Base-by-base conservation (phyloP, 352 stramenopile genomes). In the Phytophthora pluvialis region DNA sequence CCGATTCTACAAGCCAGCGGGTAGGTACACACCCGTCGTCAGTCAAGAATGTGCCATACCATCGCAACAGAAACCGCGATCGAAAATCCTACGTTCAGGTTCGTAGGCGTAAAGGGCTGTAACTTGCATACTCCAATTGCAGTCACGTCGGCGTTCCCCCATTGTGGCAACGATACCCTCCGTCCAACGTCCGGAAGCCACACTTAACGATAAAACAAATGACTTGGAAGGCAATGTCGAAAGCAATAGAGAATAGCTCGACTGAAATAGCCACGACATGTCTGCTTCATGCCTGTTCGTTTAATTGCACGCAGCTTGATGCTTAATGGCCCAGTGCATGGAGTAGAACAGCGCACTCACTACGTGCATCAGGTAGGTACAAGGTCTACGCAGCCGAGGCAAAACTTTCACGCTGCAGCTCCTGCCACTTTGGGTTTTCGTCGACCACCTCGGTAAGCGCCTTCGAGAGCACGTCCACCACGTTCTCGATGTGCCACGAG, bases 41-140 rank as follows among this genome's bases (percentile, higher is more conserved):
- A 64, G n/a, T 36, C 26, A 48, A 36, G 4, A 25, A 42, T 2
- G 47, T 5, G 32, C 7, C 29, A 15, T 32, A 29, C 21, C 3
- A 26, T 28, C 9, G 2, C 39, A 45, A 47, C 10, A 15, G 21
- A 59, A 43, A 36, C n/a, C 15, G 21, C 5, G 32, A 4, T 46
- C 50, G 3, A n/a, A n/a, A 13, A 43, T 53, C 62, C 13, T 68
- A 86, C 81, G 73, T 72, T 91, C 82, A 13, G 78, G 78, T n/a
- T 86, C 70, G 61, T 88, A 86, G 73, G 82, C 80, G 42, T 80
- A 90, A 39, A 89, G 73, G 42, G 79, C 81, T 10, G 79, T 60
- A 25, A 77, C 81, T 49, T 86, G 66, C 77, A 89, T 78, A 43
- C 63, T 64, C 68, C 71, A 82, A 10, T 59, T 46, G 40, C 56